Base-by-base conservation (phyloP, 1,284 basidiomycete genomes). In the Vanrija humicola region DNA sequence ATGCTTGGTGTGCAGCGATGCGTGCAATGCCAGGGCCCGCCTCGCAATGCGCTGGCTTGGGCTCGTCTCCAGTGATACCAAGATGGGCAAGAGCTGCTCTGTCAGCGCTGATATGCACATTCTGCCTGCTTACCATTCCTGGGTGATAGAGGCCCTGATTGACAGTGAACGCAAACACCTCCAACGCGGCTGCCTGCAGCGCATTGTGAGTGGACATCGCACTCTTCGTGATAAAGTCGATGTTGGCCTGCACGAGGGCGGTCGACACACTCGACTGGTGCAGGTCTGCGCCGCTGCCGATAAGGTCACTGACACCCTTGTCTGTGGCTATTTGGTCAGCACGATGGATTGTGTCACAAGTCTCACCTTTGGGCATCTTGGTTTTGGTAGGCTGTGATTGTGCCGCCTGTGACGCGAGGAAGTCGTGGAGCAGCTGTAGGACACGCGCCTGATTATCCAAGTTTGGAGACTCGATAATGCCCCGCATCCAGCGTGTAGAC, bases 101-200 rank as follows among this genome's bases (percentile, higher is more conserved):
- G 48, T 29, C 19, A 39, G 56, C 26, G 14, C 21, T 1, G 34
- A 7, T 5, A 7, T 5, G 5, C 1, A 25, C 18, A n/a, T n/a
- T n/a, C 21, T 23, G 18, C 3, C 4, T 16, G 65, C 80, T 62
- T 62, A 88, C 87, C 78, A 89, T 86, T 5, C 98, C 81, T 0
- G 96, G 96, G 75, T 98, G 95, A 14, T 91, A 90, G 40, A 98
- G 81, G 1, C 96, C 96, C 76, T 98, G 94, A 69, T 88, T 90
- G 64, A 98, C 85, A 0, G 93, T 93, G 66, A 95, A 93, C 34
- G 84, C 87, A 47, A 99, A 76, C 40, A 98, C 89, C 64, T 98
- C 93, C 52, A 96, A 83, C 4, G 94, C 94, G 6, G 89, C 82
- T 6, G 83, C 81, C 71, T 98, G 94, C 45, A 90, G 85, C 43